A percentile compares a stretch with the other conserved stretches of the same genome.
Evolutionary conservation across 202 grass and related monocot genomes (phyloP).

Genomic region (Saccharum hybrid): DNA sequence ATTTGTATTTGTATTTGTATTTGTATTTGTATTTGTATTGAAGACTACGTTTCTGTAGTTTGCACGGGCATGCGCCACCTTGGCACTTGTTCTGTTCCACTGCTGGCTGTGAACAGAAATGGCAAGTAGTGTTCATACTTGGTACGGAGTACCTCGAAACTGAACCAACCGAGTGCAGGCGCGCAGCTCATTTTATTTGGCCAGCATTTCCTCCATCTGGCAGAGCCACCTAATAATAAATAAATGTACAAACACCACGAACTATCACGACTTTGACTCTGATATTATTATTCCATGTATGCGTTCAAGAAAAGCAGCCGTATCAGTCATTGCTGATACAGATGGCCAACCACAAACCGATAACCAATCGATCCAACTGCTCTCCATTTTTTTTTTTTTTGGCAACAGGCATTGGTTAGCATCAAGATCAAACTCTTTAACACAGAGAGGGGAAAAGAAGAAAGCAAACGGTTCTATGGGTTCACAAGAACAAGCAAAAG

Average conservation of each 20-base stretch:
- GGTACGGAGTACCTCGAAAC: neutral
- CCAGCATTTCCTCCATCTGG: neutral
- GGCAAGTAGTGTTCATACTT: neutral
- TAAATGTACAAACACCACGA: neutral
- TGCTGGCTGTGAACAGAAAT: neutral
- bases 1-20: neutral
- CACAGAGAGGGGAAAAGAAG: neutral
- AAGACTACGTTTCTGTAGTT: neutral
- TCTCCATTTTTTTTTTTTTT: neutral
- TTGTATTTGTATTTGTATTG: neutral
- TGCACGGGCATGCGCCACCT: neutral
- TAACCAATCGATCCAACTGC: slow-evolving; percentile 38
- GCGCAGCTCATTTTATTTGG: neutral
- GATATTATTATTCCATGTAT: neutral
- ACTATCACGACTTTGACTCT: slow-evolving; percentile 24
- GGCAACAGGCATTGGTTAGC: slow-evolving; percentile 4
- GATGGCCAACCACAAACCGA: slow-evolving; percentile 57
- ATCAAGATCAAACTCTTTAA: slow-evolving; percentile 15
- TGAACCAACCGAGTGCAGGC: neutral
- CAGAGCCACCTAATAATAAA: neutral
- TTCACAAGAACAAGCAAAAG: neutral
- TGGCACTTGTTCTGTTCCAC: neutral
- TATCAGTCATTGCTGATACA: slow-evolving; percentile 19
- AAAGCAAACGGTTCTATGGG: neutral
- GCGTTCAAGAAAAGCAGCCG: neutral